Conservation (phyloP, 2,329 filamentous ascomycete genomes). For the Sclerotinia subarctica region DNA sequence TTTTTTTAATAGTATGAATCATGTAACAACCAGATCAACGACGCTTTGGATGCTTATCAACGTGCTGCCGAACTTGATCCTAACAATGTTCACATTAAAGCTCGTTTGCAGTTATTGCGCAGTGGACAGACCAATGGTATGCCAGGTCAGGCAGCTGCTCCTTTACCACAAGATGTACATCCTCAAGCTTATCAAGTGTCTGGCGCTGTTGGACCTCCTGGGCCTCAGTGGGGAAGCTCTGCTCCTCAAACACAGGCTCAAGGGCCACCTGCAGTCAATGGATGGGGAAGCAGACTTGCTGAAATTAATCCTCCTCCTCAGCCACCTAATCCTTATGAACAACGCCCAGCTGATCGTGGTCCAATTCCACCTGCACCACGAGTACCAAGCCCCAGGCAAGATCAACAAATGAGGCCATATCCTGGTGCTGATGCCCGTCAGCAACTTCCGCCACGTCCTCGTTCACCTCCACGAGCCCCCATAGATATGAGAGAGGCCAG, state of each 20-base stretch:
- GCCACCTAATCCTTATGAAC: conserved; percentile 78
- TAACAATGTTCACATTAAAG: conserved; percentile 91
- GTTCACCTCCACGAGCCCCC: conserved; percentile 47
- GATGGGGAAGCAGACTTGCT: conserved; percentile 65
- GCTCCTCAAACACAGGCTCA: conserved; percentile 61
- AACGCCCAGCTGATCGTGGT: conserved; percentile 68
- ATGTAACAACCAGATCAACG: conserved; percentile 97
- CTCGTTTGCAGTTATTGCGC: conserved; percentile 82
- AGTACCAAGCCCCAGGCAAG: conserved; percentile 67
- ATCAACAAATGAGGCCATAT: conserved; percentile 66
- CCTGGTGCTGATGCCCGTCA: conserved; percentile 58
- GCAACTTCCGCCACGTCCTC: conserved; percentile 53
- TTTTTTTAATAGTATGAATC: conserved; percentile 77
- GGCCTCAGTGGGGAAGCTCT: conserved; percentile 85
- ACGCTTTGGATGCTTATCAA: conserved; percentile 93
- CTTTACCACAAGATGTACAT: conserved; percentile 94
- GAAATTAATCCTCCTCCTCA: conserved; percentile 76
- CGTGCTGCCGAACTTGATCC: conserved; percentile 93
- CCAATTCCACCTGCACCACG: conserved; percentile 64
- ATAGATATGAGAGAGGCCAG: conserved; percentile 5
- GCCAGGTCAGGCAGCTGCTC: conserved; percentile 68
- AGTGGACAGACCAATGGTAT: conserved; percentile 72
- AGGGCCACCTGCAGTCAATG: conserved; percentile 43
- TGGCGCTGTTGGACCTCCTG: conserved; percentile 77
- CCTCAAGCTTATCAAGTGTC: conserved; percentile 87